These are phyloP conservation scores for Rusavskia elegans DNA, from an alignment of 495 filamentous ascomycete genomes.

Conservation along the genomic window DNA sequence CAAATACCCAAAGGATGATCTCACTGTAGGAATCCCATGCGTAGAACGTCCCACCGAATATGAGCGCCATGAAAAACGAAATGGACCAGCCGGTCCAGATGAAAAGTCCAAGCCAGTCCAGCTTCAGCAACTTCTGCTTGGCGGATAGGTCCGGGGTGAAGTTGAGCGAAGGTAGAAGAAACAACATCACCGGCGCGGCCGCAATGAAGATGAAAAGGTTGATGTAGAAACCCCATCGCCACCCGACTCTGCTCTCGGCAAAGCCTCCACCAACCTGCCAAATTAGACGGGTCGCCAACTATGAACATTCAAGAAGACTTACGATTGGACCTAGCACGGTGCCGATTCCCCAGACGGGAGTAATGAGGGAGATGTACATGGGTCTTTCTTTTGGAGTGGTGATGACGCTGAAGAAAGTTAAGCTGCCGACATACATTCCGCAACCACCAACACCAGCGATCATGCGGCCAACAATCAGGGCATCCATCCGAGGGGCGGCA, in stretches of 20 bases:
- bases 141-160: constrained; percentile 6
- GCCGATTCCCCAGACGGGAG: constrained; percentile 29
- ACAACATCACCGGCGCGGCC: neutral
- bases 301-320: too few species aligned
- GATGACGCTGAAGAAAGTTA: constrained; percentile 9
- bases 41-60: constrained; percentile 45
- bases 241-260: constrained; percentile 11
- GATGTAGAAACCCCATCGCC: constrained; percentile 45
- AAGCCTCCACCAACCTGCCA: constrained; percentile 18
- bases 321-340: too few species aligned
- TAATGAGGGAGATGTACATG: constrained; percentile 29
- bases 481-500: constrained; percentile 44
- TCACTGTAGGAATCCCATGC: constrained; percentile 35
- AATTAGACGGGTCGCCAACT: constrained; percentile 29
- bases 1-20: constrained; percentile 35
- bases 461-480: constrained; percentile 64
- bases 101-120: constrained; percentile 29
- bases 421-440: constrained; percentile 17
- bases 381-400: constrained; percentile 24
- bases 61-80: constrained; percentile 39
- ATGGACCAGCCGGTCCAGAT: constrained; percentile 36
- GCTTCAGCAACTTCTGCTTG: constrained; percentile 25
- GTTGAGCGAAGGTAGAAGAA: constrained; percentile 23
- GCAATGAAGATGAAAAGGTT: constrained; percentile 24
- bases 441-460: constrained; percentile 52